Evolutionary conservation across 208 protist genomes (phyloP), one percentile per base, ranked within the genome.

Genomic region (Trypanosoma conorhini): DNA sequence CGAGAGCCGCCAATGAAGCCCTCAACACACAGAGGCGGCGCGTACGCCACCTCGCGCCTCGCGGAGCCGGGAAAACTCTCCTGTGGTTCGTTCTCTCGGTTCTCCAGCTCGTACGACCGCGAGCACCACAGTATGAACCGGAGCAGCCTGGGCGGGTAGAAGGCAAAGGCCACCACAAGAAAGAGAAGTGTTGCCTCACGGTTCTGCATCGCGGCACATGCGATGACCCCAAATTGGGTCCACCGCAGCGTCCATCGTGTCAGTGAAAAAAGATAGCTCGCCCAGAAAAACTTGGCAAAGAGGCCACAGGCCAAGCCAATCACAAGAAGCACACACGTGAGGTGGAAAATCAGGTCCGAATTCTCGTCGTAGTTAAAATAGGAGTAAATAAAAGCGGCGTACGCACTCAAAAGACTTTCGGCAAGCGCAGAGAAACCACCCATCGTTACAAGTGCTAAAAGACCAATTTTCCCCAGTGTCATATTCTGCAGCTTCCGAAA

Each of bases 401-500:
- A 19, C 2, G 77, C 66, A 48, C 67, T 79, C 30, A 85, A 38
- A 13, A 87, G 5, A 46, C 72, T 81, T 33, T 91, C 83, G 26
- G 77, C 58, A 31, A 83, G 44, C 31, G 77, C 81, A 0, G 83
- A 77, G 5, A 84, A 63, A n/a, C 88, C 88, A 19, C 85, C 85
- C 21, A 88, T 30, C 1, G 78, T 31, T 0, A 91, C n/a, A 26
- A 84, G 59, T 28, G 81, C 72, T 24, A 80, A 35, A 62, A 91
- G 22, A 5, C 76, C 77, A 35, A 86, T 57, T 55, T 87, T 87
- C 17, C 87, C 87, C 24, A 89, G 48, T 15, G 81, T 83, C 81
- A 85, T 88, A 24, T 66, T 67, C 58, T 91, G 85, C 52, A 93
- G n/a, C 21, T 79, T 67, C 1, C 77, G 71, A 5, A 87, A 26